Evolutionary conservation across 768 basidiomycete genomes (phyloP).

Genomic region (Pluteus cervinus): DNA sequence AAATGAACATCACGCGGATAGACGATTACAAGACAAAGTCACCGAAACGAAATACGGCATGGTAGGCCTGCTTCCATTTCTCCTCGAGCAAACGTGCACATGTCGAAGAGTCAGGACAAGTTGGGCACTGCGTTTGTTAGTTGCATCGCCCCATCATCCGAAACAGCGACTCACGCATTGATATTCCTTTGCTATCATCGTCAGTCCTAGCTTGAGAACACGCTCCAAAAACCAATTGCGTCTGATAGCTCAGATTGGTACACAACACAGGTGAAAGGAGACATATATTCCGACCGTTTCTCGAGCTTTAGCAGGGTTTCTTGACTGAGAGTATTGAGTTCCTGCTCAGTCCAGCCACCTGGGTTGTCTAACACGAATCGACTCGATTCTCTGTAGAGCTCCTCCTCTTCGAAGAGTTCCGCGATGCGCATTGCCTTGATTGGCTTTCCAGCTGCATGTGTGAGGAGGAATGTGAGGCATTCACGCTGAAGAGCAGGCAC

Average conservation of each 20-base stretch:
- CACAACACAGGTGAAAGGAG: neutral
- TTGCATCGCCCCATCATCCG: neutral
- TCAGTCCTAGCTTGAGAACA: constrained; percentile 84
- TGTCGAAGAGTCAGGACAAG: constrained; percentile 72
- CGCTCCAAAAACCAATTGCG: constrained; percentile 96
- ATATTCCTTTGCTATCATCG: constrained; percentile 88
- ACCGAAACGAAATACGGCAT: constrained; percentile 85
- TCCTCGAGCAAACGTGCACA: constrained; percentile 88
- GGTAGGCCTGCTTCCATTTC: constrained; percentile 88
- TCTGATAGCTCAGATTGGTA: constrained; percentile 28
- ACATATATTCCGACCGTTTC: constrained; percentile 46
- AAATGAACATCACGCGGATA: no score
- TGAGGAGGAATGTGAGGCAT: constrained; percentile 83
- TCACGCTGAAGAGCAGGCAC: constrained; percentile 76
- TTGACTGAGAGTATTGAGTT: constrained; percentile 73
- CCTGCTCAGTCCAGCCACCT: constrained; percentile 77
- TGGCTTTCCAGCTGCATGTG: constrained; percentile 87
- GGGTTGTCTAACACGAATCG: constrained; percentile 92
- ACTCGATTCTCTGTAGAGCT: constrained; percentile 84
- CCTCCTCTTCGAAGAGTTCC: constrained; percentile 85
- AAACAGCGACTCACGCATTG: constrained; percentile 62
- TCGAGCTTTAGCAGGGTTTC: constrained; percentile 87
- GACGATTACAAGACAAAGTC: constrained; percentile 9
- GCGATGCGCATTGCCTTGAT: constrained; percentile 92
- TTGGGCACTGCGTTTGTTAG: constrained; percentile 49